phyloP scores from a whole-genome alignment of 805 yeast genomes.

The Candida ascalaphidarum region DNA sequence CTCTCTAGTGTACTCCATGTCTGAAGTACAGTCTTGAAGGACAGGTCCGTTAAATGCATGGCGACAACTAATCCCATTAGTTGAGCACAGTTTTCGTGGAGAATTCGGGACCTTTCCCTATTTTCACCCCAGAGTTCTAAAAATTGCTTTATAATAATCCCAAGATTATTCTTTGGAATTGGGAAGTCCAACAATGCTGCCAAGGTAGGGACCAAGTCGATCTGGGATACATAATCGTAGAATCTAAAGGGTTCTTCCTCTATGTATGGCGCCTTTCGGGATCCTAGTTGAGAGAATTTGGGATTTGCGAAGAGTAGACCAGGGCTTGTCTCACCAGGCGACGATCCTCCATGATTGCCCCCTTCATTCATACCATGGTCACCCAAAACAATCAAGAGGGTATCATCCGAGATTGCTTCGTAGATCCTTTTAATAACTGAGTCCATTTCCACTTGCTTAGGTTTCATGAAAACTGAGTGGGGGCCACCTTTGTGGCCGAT shows the following conservation, averaged over 20 bases:
- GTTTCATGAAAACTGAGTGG: conserved; percentile 65
- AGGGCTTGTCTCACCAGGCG: conserved; percentile 85
- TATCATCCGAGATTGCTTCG: conserved; percentile 17
- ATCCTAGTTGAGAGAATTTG: conserved; percentile 29
- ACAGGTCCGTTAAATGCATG: conserved; percentile 15
- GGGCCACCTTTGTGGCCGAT: conserved; percentile 99
- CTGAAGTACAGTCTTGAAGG: background rate
- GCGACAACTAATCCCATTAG: conserved; percentile 39
- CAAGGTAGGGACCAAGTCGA: conserved; percentile 68
- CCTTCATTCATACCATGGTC: conserved; percentile 96
- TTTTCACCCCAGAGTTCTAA: conserved; percentile 40
- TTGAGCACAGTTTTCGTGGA: conserved; percentile 53
- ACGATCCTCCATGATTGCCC: conserved; percentile 96
- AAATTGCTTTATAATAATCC: conserved; percentile 55
- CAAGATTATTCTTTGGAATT: conserved; percentile 67
- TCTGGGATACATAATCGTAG: conserved; percentile 48
- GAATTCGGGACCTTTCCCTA: conserved; percentile 21
- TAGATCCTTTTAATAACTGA: conserved; percentile 47
- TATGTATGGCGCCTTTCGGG: conserved; percentile 24
- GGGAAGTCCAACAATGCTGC: conserved; percentile 54
- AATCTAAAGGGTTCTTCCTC: conserved; percentile 41
- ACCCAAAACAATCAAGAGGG: conserved; percentile 72
- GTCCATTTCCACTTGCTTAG: conserved; percentile 86
- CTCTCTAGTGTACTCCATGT: conserved; percentile 7
- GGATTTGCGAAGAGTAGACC: conserved; percentile 67